Base-by-base conservation (phyloP, 345 rosid genomes). In the Raphanus sativus region DNA sequence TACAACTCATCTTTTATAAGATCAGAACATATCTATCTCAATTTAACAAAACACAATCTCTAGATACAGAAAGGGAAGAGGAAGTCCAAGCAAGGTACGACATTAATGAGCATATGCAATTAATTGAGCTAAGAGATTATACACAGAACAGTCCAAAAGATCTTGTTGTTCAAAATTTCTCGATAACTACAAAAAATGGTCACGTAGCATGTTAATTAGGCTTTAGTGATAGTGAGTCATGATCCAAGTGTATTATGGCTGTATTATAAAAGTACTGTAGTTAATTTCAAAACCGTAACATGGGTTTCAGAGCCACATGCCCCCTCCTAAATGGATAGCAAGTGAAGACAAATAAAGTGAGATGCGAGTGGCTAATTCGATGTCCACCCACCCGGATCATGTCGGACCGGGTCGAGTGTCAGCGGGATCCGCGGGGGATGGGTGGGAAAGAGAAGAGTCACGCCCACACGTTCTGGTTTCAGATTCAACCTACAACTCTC, bases 391-490 rank as follows among this genome's bases (percentile, higher is more conserved):
- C 80, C 80, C 72, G 65, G 65, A 40, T 12, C 64, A 6, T 15
- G 59, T 52, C 59, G 48, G 42, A 2, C 34, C 74, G 62, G 48
- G 28, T 54, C 24, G 70, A 73, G 78, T 67, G 86, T 78, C 86
- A 83, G 86, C 85, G 71, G 80, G 81, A 70, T 76, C 80, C 84
- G 75, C 78, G 83, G 85, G 77, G 69, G 70, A 69, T 68, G 79
- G 79, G 79, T 68, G 75, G 15, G 67, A 59, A 67, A 74, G 52
- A 73, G 54, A 24, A 34, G 69, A 67, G 54, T 86, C 83, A 87
- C 75, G 88, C 87, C 93, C 91, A 87, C 91, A 85, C 87, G 81
- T 81, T 70, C 8, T 73, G 84, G 88, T 87, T 86, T 83, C 84
- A 63, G 65, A 77, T 86, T 82, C 93, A 83, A 74, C 85, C 62